phyloP scores from a whole-genome alignment of 352 stramenopile species.

The Pythium graminicola region DNA sequence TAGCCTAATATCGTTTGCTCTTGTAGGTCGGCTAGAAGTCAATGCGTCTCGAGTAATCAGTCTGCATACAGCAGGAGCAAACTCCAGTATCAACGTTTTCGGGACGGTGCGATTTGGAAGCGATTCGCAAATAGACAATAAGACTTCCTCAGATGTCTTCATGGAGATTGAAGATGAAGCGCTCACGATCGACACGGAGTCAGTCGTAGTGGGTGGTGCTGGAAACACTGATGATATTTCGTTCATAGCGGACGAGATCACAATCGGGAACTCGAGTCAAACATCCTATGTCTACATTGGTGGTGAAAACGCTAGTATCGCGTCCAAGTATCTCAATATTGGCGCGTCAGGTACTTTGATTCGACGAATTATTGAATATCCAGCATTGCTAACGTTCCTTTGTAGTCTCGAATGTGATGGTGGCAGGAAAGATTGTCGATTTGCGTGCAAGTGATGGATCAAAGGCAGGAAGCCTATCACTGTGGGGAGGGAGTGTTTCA shows the following conservation, averaged over 20 bases:
- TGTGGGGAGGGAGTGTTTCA: background rate
- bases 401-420: constrained; percentile 2
- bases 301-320: constrained; percentile 3
- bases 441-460: background rate
- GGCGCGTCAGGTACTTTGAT: constrained; percentile 7
- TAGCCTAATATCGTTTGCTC: background rate
- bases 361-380: background rate
- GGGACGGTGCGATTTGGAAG: constrained; percentile 13
- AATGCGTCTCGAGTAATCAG: constrained; percentile 7
- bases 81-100: constrained; percentile 9
- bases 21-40: constrained; percentile 8
- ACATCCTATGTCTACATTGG: background rate
- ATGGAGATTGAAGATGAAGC: constrained; percentile 7
- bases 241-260: constrained; percentile 10
- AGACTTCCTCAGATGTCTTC: background rate
- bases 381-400: background rate
- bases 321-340: background rate
- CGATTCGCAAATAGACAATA: background rate
- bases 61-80: background rate
- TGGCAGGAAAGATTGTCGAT: background rate
- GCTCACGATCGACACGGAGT: constrained; percentile 12
- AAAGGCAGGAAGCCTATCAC: background rate
- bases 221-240: constrained; percentile 9
- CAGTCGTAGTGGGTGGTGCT: constrained; percentile 13
- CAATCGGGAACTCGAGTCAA: constrained; percentile 12